Conservation (phyloP, 345 rosid species). For the Eucalyptus cloeziana region DNA sequence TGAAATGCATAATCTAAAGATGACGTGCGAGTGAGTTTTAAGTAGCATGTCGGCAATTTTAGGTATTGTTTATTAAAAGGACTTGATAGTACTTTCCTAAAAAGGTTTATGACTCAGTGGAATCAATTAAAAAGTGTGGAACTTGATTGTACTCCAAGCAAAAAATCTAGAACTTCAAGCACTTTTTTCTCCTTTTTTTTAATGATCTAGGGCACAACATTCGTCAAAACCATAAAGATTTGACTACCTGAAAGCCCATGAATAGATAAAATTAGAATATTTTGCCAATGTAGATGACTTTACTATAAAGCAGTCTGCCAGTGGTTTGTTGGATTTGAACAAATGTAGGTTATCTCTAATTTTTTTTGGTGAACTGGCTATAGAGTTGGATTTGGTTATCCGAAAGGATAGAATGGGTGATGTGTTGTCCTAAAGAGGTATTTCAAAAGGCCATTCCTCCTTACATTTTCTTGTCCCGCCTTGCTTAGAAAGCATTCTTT, state of each 20-base stretch:
- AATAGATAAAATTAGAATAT: not conserved
- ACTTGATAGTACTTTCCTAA: not conserved
- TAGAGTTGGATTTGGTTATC: not conserved
- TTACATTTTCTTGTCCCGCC: not conserved
- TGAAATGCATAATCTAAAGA: not conserved
- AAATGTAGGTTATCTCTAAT: not conserved
- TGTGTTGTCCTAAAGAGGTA: not conserved
- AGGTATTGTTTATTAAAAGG: not conserved
- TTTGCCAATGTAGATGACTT: not conserved
- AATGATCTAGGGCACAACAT: not conserved
- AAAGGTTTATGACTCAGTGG: not conserved
- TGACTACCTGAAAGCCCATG: not conserved
- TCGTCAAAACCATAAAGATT: not conserved
- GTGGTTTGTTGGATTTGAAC: not conserved
- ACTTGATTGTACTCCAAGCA: not conserved
- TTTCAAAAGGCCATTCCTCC: not conserved
- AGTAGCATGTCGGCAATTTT: not conserved
- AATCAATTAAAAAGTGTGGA: not conserved
- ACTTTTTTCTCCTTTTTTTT: not conserved
- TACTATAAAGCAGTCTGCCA: not conserved
- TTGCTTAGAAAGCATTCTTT: not conserved
- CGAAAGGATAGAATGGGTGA: not conserved
- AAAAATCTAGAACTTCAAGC: not conserved
- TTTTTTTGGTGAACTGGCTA: not conserved
- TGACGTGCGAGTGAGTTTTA: fast-evolving